Base-by-base conservation (phyloP, 345 rosid species). In the Gossypium mustelinum region DNA sequence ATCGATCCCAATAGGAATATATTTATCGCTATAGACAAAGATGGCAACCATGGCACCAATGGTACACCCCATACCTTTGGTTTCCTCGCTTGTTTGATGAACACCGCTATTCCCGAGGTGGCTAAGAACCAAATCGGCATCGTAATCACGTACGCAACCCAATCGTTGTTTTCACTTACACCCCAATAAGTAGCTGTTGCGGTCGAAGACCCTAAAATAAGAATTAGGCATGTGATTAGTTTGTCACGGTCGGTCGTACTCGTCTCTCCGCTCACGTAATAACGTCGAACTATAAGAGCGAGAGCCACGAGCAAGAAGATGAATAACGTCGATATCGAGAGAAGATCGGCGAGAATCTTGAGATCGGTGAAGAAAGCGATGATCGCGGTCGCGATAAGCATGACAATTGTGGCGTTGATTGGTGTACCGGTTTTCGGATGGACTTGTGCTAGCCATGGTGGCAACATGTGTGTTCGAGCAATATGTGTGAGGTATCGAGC, bases 61-160 rank as follows among this genome's bases (percentile, higher is more conserved):
- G 98, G 97, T 51, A 87, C 97, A 2, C 97, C 98, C 98, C 98
- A 94, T 7, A 87, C 47, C 39, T 82, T 89, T 1, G 97, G 97
- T 1, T 80, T 73, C 74, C 90, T 87, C n/a, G 92, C 91, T 4
- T 87, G 88, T 2, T 93, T 93, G 6, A 94, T 88, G 57, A 86
- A 73, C 54, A 88, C 12, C 17, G 29, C 44, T 61, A 93, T 76
- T 2, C 67, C 84, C 20, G 76, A 7, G 0, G 94, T 93, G 2
- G 81, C 79, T 47, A 89, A 45, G 44, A 91, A 68, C 94, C 98
- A 93, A 52, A 87, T 70, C 25, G 93, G 90, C 22, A 78, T 77
- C 0, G 91, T 87, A 3, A 93, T 57, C 29, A 70, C 85, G 61
- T 87, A 93, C 3, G 89, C 90, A 11, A 88, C 79, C 97, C 94